Base-by-base conservation (phyloP, 306 rosid species). In the Castanea sativa region DNA sequence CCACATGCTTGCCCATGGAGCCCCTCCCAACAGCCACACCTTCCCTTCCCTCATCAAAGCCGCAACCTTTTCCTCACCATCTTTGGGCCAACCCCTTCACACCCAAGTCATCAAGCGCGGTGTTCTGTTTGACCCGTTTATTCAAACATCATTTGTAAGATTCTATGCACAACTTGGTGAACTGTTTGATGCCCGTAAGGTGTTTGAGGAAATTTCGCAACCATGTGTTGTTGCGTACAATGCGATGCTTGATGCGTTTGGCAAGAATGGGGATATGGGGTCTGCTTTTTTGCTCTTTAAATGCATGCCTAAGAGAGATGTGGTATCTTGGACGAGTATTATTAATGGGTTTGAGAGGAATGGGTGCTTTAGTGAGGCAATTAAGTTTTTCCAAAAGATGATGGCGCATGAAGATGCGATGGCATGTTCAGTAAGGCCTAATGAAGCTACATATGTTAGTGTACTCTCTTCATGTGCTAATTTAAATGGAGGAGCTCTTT, bases 361-460 rank as follows among this genome's bases (percentile, higher is more conserved):
- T 80, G 86, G 86, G 73, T 69, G 79, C 9, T 90, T 76, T 45
- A 18, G 77, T 30, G 87, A 85, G 45, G 97, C 89, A 0, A 74
- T 91, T 73, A 35, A 55, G 76, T 71, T 84, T 84, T 94, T 92
- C 2, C 73, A 57, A 84, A 87, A 21, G 84, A 92, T 94, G 96
- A 75, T 83, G 85, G 15, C 15, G 55, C 85, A 71, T 73, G 27
- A 49, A 81, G 89, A 91, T 83, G 88, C 73, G 19, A 38, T 81
- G 79, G 59, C 58, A 65, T 52, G 87, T 77, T 79, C 81, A 52
- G 88, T 88, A 45, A 91, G 81, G 88, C 93, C 97, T 1, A 91
- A 87, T 69, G 97, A 91, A 81, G 98, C 93, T 83, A 90, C 95
- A 5, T 92, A 76, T 86, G 92, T 84, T 41, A 81, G 91, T 78